phyloP scores from a whole-genome alignment of 164 flowering plant genomes.

The Magnolia changhungtana region DNA sequence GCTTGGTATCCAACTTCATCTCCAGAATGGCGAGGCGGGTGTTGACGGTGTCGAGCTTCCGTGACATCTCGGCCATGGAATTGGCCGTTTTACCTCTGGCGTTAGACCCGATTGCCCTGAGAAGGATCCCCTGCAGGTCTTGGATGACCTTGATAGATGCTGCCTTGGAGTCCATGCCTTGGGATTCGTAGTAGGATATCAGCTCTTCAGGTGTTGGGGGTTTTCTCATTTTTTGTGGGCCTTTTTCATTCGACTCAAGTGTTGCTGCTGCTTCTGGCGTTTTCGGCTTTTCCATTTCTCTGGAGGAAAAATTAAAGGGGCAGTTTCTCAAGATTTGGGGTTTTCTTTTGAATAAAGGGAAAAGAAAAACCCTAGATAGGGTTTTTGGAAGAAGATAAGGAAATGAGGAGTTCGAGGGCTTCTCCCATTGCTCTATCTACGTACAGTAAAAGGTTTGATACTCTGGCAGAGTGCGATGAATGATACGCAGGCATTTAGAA shows the following conservation, averaged over 20 bases:
- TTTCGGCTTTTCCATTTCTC: background rate
- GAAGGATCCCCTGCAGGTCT: conserved; percentile 59
- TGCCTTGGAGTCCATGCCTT: conserved; percentile 55
- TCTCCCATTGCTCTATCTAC: too few species aligned
- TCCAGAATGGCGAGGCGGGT: conserved; percentile 58
- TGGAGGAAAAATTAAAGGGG: background rate
- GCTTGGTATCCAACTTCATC: conserved; percentile 69
- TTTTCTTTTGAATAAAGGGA: background rate
- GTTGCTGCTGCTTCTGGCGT: background rate
- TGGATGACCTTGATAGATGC: conserved; percentile 72
- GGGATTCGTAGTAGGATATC: conserved; percentile 59
- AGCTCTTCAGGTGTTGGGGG: conserved; percentile 62
- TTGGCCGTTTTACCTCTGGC: conserved; percentile 36
- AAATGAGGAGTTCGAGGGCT: background rate
- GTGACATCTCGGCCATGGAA: conserved; percentile 31
- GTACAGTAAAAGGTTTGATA: background rate
- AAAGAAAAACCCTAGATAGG: conserved; percentile 3
- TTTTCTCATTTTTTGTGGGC: conserved; percentile 23
- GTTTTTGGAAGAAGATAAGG: background rate
- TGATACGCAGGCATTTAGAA: too few species aligned
- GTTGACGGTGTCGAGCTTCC: conserved; percentile 52
- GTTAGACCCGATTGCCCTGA: conserved; percentile 30
- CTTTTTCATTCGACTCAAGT: conserved; percentile 4
- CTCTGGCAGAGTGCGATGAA: too few species aligned
- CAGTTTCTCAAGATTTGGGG: background rate